Conservation (phyloP, 495 filamentous ascomycete species). For the Tetracladium setigerum region DNA sequence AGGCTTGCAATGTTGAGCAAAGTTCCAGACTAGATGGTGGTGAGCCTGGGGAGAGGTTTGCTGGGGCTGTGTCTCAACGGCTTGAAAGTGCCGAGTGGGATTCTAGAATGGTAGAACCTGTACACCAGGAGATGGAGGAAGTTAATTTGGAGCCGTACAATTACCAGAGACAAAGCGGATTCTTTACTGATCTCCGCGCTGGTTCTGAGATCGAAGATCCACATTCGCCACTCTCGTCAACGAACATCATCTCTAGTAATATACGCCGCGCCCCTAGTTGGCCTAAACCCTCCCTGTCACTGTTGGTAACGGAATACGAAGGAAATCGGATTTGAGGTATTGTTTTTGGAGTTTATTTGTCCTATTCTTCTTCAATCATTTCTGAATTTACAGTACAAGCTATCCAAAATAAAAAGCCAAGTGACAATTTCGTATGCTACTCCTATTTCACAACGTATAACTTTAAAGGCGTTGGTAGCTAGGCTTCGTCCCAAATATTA, state of each 20-base stretch:
- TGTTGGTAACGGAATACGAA: neutral
- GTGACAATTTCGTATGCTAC: neutral
- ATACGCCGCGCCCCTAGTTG: too few species aligned
- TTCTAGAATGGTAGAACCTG: too few species aligned
- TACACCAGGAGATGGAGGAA: too few species aligned
- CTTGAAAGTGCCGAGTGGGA: neutral
- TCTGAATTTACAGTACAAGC: neutral
- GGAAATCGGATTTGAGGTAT: slow-evolving; percentile 1
- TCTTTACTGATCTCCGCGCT: too few species aligned
- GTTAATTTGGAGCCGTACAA: too few species aligned
- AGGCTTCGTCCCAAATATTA: slow-evolving; percentile 4
- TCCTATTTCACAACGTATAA: neutral
- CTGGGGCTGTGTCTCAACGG: neutral
- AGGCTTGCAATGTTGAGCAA: neutral
- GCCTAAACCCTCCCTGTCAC: neutral
- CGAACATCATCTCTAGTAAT: too few species aligned
- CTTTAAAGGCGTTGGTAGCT: neutral
- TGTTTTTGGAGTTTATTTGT: neutral
- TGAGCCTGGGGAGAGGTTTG: neutral
- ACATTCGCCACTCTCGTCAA: too few species aligned
- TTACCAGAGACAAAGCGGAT: too few species aligned
- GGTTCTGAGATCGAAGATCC: too few species aligned
- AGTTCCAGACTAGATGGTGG: neutral
- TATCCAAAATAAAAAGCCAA: neutral
- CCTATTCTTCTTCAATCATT: slow-evolving; percentile 1